Percentiles rank a stretch among this genome's conserved stretches.
Evolutionary conservation across 495 filamentous ascomycete species (phyloP).

Genomic region (Extremus antarcticus): DNA sequence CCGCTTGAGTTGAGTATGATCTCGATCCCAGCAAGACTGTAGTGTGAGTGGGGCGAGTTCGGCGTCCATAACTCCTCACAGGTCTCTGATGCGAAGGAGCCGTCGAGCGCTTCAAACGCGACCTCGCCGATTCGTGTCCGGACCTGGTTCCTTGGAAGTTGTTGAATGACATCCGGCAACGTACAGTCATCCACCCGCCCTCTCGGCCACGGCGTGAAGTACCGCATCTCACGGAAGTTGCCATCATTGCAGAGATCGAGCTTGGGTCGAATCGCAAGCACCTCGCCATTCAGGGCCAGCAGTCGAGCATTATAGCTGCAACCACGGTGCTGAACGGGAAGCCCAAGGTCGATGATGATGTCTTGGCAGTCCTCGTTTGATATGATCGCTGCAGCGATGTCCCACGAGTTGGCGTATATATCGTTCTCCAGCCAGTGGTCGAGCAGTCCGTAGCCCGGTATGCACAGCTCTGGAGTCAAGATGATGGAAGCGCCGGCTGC

Average conservation of each 20-base stretch:
- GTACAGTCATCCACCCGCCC: conserved; percentile 60
- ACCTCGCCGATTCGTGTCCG: conserved; percentile 15
- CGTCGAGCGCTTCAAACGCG: conserved; percentile 30
- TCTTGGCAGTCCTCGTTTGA: conserved; percentile 53
- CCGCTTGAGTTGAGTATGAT: conserved; percentile 70
- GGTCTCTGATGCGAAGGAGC: conserved; percentile 23
- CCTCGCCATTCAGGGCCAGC: conserved; percentile 40
- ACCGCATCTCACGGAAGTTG: conserved; percentile 56
- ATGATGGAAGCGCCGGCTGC: conserved; percentile 56
- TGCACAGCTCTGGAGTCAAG: conserved; percentile 65
- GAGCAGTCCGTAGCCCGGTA: conserved; percentile 60
- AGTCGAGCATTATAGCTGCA: conserved; percentile 65
- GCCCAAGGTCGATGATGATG: conserved; percentile 55
- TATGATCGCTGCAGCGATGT: conserved; percentile 57
- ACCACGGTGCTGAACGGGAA: conserved; percentile 51
- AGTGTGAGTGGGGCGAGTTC: conserved; percentile 30
- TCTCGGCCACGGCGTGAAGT: conserved; percentile 59
- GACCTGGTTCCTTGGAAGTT: conserved; percentile 37
- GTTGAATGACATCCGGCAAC: conserved; percentile 43
- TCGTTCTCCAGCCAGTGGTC: conserved; percentile 60
- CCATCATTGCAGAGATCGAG: conserved; percentile 74
- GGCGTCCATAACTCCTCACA: conserved; percentile 34
- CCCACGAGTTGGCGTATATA: conserved; percentile 41
- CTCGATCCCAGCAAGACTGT: conserved; percentile 34
- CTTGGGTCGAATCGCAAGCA: conserved; percentile 64